Percentiles rank a stretch among this genome's conserved stretches.
Evolutionary conservation across 2,329 filamentous ascomycete species (phyloP).

Genomic region (Coleophoma eucalyptorum): DNA sequence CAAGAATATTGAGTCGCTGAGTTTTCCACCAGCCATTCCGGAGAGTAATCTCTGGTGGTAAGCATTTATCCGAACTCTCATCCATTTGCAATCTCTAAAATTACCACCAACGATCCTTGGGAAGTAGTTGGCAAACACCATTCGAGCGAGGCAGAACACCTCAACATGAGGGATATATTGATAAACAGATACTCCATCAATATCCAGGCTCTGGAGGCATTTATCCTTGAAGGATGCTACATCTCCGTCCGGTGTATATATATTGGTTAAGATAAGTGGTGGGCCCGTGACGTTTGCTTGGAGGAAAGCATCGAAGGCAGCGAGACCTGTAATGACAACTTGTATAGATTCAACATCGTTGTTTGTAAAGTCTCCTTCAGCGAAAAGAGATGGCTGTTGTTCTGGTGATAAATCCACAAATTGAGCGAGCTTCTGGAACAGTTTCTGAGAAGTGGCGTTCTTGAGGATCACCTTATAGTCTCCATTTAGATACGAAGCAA

Average conservation of each 20-base stretch:
- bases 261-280: slow-evolving; percentile 52
- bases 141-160: slow-evolving; percentile 70
- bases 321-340: slow-evolving; percentile 49
- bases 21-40: slow-evolving; percentile 19
- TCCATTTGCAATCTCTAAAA: slow-evolving; percentile 38
- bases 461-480: slow-evolving; percentile 24
- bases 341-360: slow-evolving; percentile 8
- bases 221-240: slow-evolving; percentile 34
- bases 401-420: slow-evolving; percentile 8
- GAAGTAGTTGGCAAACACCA: slow-evolving; percentile 37
- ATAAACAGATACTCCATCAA: slow-evolving; percentile 86
- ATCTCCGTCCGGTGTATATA: slow-evolving; percentile 27
- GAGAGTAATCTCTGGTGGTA: slow-evolving; percentile 63
- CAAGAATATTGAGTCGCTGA: slow-evolving; percentile 55
- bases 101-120: slow-evolving; percentile 17
- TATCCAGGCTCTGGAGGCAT: slow-evolving; percentile 66
- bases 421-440: slow-evolving; percentile 17
- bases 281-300: slow-evolving; percentile 88
- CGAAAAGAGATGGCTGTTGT: slow-evolving; percentile 12
- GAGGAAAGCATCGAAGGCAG: slow-evolving; percentile 73
- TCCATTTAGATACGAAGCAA: slow-evolving; percentile 21
- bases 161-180: slow-evolving; percentile 79
- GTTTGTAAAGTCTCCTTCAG: slow-evolving; percentile 9
- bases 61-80: slow-evolving; percentile 63
- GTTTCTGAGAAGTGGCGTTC: slow-evolving; percentile 19